These are phyloP conservation scores for Saksenaea oblongispora DNA, from an alignment of 371 early-diverging fungal genomes.

Conservation along the genomic window DNA sequence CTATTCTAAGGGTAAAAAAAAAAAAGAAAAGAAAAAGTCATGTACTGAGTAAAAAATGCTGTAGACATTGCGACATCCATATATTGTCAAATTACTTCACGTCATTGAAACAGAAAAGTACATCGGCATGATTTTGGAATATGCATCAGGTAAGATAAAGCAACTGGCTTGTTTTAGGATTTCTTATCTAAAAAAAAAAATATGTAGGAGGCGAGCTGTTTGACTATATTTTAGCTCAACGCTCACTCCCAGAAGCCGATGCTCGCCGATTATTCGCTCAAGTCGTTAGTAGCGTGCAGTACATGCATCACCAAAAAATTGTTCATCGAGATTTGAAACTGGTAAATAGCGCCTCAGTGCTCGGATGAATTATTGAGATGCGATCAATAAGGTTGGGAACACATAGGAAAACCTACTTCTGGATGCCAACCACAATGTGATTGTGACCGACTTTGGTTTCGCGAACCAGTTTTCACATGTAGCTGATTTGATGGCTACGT, in stretches of 20 bases:
- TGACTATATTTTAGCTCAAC: constrained; percentile 57
- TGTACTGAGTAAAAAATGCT: too few species aligned
- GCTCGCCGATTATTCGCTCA: constrained; percentile 65
- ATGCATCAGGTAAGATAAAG: constrained; percentile 45
- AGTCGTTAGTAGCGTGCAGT: constrained; percentile 60
- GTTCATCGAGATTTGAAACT: constrained; percentile 71
- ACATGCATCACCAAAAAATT: constrained; percentile 47
- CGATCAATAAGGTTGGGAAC: constrained; percentile 40
- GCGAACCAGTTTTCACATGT: constrained; percentile 80
- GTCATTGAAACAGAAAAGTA: constrained; percentile 64
- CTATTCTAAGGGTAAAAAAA: constrained; percentile 61
- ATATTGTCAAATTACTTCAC: constrained; percentile 64
- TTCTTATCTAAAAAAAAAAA: neutral
- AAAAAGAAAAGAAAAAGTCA: neutral
- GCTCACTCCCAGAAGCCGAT: constrained; percentile 53
- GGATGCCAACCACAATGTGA: constrained; percentile 80
- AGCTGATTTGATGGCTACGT: constrained; percentile 77
- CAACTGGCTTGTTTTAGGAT: constrained; percentile 19
- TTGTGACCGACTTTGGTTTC: constrained; percentile 98
- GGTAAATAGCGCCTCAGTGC: constrained; percentile 48
- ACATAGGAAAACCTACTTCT: constrained; percentile 82
- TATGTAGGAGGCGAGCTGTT: constrained; percentile 54
- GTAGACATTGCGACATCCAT: constrained; percentile 42
- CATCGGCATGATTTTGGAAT: constrained; percentile 63
- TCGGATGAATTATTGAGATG: neutral